phyloP scores from a whole-genome alignment of 1,284 basidiomycete genomes.

The Cryptococcus wingfieldii region DNA sequence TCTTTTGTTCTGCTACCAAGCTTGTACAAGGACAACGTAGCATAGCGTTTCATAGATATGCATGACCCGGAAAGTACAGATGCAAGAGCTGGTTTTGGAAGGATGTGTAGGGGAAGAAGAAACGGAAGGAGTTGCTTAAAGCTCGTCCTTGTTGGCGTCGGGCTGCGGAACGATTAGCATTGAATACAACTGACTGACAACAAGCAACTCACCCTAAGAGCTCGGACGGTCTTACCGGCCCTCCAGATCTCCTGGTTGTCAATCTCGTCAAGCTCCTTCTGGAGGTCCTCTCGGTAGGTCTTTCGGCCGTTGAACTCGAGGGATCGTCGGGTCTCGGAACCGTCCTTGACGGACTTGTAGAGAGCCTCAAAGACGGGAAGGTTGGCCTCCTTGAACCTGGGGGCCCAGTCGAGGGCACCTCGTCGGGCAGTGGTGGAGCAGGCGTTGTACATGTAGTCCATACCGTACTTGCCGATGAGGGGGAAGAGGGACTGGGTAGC shows the following conservation, averaged over 20 bases:
- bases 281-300: conserved; percentile 92
- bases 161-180: conserved; percentile 21
- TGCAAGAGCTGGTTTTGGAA: background rate
- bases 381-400: conserved; percentile 86
- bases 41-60: background rate
- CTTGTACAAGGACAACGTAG: background rate
- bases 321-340: conserved; percentile 93
- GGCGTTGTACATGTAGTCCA: conserved; percentile 99
- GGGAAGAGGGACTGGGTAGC: conserved; percentile 98
- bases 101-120: background rate
- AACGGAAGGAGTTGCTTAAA: conserved; percentile 24
- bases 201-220: conserved; percentile 39
- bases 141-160: conserved; percentile 44
- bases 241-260: conserved; percentile 89
- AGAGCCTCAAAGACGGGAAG: conserved; percentile 87
- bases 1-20: background rate
- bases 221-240: conserved; percentile 64
- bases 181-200: background rate
- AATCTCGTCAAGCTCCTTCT: conserved; percentile 90
- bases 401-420: conserved; percentile 99
- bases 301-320: conserved; percentile 91
- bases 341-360: conserved; percentile 90
- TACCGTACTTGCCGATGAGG: conserved; percentile 90
- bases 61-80: conserved; percentile 5
- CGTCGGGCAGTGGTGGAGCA: conserved; percentile 99